Percentiles rank a stretch among this genome's conserved stretches.
Conservation (phyloP, 1,284 basidiomycete species). For the Heterobasidion occidentale region DNA sequence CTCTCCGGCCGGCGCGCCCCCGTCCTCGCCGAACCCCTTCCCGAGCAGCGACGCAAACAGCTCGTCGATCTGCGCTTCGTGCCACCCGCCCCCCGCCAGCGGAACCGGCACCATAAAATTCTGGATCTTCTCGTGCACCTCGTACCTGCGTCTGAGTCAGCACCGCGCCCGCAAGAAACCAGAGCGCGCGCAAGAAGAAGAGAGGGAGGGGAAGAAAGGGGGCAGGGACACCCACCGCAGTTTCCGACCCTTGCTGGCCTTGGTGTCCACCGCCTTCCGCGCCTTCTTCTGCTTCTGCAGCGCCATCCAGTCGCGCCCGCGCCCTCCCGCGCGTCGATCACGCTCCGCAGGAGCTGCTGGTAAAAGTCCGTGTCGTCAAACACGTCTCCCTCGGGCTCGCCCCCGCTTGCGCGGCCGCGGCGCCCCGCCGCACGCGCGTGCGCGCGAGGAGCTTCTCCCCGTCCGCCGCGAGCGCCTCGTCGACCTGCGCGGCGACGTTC, state of each 20-base stretch:
- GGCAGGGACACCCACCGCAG: conserved; percentile 45
- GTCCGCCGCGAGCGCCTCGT: conserved; percentile 53
- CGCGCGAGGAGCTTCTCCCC: conserved; percentile 47
- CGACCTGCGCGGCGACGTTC: conserved; percentile 59
- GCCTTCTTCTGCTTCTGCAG: conserved; percentile 61
- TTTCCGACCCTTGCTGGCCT: conserved; percentile 89
- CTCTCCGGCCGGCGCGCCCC: conserved; percentile 14
- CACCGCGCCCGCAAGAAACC: neutral
- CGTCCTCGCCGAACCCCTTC: conserved; percentile 42
- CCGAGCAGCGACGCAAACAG: conserved; percentile 83
- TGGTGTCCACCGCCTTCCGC: conserved; percentile 81
- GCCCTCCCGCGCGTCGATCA: conserved; percentile 66
- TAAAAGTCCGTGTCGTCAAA: conserved; percentile 93
- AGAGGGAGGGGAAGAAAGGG: neutral
- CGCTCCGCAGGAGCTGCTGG: conserved; percentile 80
- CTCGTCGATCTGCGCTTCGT: conserved; percentile 91
- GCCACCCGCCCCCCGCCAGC: conserved; percentile 56
- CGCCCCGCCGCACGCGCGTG: conserved; percentile 46
- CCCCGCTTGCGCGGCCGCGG: conserved; percentile 25
- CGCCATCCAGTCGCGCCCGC: conserved; percentile 46
- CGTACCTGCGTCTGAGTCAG: conserved; percentile 48
- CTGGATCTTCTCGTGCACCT: conserved; percentile 88
- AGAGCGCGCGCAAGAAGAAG: neutral
- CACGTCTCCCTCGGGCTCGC: conserved; percentile 40
- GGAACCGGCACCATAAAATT: conserved; percentile 92